These are phyloP conservation scores for Verticillium tricorpus DNA, from an alignment of 2,329 filamentous ascomycete genomes.

Conservation along the genomic window DNA sequence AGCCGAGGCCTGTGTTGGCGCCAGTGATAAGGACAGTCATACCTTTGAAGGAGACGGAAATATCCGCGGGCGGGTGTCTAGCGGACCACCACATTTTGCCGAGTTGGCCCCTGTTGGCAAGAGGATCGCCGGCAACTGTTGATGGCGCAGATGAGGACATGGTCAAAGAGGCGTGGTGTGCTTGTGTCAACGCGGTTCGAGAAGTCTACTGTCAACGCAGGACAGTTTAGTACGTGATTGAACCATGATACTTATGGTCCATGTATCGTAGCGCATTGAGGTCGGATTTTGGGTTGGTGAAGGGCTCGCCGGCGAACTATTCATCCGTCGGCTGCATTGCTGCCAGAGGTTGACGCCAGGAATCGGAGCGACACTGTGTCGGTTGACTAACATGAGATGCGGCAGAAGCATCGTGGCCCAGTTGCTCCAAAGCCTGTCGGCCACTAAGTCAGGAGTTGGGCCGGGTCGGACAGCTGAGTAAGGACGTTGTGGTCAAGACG, in stretches of 20 bases:
- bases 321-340: background rate
- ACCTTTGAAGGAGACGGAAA: conserved; percentile 15
- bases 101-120: background rate
- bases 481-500: too few species aligned
- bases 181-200: background rate
- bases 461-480: too few species aligned
- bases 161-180: background rate
- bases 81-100: background rate
- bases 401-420: too few species aligned
- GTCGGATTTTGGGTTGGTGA: background rate
- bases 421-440: too few species aligned
- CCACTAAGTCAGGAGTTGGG: too few species aligned
- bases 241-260: background rate
- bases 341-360: too few species aligned
- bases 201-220: background rate
- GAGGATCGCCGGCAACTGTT: background rate
- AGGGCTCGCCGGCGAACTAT: background rate
- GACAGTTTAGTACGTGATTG: background rate
- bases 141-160: background rate
- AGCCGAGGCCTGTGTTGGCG: conserved; percentile 44
- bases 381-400: too few species aligned
- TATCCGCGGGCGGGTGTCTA: background rate
- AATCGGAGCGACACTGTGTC: too few species aligned
- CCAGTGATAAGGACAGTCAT: conserved; percentile 41
- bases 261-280: too few species aligned